Evolutionary conservation across 2,329 filamentous ascomycete species (phyloP).

Genomic region (Chlorencoelia australis): DNA sequence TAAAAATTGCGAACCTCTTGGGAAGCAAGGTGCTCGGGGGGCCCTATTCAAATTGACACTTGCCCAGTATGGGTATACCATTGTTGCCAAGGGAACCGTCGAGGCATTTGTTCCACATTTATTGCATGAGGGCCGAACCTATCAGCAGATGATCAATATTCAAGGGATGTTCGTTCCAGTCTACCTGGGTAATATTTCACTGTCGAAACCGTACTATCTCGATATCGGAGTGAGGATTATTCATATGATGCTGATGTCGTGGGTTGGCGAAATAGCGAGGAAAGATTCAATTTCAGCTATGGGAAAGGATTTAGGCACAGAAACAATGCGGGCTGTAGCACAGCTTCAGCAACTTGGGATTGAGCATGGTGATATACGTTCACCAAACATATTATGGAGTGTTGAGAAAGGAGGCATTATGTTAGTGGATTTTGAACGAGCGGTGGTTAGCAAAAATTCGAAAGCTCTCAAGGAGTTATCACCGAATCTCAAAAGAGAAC

Average conservation of each 20-base stretch:
- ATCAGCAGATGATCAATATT: slow-evolving; percentile 24
- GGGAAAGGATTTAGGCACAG: slow-evolving; percentile 2
- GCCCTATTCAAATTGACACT: slow-evolving; percentile 14
- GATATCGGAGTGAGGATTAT: slow-evolving; percentile 4
- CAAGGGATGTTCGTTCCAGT: slow-evolving; percentile 30
- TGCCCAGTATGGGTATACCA: slow-evolving; percentile 33
- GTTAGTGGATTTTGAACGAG: not conserved
- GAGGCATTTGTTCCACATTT: slow-evolving; percentile 26
- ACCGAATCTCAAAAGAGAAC: no score
- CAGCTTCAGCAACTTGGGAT: slow-evolving; percentile 3
- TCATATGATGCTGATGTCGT: slow-evolving; percentile 7
- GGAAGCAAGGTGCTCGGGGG: not conserved
- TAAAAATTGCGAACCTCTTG: no score
- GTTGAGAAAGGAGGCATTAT: not conserved
- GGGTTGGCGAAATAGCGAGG: slow-evolving; percentile 12
- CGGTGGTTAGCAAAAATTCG: no score
- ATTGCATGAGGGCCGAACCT: slow-evolving; percentile 28
- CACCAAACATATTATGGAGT: slow-evolving; percentile 1
- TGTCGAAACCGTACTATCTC: slow-evolving; percentile 12
- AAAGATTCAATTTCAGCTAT: slow-evolving; percentile 4
- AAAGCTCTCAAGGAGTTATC: not conserved
- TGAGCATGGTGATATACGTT: slow-evolving; percentile 1
- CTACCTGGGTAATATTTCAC: slow-evolving; percentile 29
- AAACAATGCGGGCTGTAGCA: slow-evolving; percentile 2
- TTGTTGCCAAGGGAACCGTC: slow-evolving; percentile 34